Conservation (phyloP, 177 flowering plant species). For the Telopea speciosissima region DNA sequence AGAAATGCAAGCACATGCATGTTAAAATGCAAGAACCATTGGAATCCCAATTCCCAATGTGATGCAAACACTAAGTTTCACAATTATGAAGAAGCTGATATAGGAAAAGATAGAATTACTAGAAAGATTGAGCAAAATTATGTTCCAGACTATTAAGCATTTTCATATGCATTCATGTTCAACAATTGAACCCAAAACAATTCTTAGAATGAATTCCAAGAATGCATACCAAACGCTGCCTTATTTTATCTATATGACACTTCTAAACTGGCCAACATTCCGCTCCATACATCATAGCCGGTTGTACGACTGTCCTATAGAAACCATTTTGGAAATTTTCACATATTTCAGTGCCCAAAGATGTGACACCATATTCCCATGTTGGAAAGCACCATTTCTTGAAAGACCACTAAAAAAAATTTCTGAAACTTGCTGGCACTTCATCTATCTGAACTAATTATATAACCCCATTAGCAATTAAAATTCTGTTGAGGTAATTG, state of each 20-base stretch:
- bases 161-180: background rate
- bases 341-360: background rate
- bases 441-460: background rate
- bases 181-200: background rate
- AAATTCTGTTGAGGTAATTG: background rate
- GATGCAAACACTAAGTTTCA: background rate
- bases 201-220: too few species aligned
- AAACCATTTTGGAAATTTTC: background rate
- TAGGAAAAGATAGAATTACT: background rate
- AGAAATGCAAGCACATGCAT: slow-evolving; percentile 13
- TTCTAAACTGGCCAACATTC: too few species aligned
- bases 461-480: background rate
- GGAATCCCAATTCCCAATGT: background rate
- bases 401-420: background rate
- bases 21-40: background rate
- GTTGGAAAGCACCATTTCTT: background rate
- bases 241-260: too few species aligned
- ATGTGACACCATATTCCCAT: background rate
- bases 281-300: too few species aligned
- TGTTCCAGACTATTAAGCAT: background rate
- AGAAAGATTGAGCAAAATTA: background rate
- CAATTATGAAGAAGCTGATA: background rate
- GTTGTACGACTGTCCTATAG: too few species aligned
- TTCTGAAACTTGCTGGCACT: background rate
- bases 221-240: too few species aligned